Conservation (phyloP, 768 basidiomycete genomes). For the Auriscalpium microsporum region DNA sequence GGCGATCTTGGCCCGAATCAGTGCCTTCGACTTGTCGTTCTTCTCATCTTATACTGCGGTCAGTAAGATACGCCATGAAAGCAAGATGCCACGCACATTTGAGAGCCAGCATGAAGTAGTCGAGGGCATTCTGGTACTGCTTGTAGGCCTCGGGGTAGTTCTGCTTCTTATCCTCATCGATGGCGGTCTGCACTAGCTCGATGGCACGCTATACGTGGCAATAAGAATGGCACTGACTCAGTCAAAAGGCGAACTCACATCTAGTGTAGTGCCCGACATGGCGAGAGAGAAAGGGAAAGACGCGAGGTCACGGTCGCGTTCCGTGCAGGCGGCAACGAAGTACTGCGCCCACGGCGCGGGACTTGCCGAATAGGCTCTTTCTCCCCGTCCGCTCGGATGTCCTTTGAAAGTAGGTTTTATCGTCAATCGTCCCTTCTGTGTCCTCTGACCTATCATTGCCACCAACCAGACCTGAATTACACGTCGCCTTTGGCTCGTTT, state of each 20-base stretch:
- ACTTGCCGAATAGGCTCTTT: too few relatives aligned
- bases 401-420: too few relatives aligned
- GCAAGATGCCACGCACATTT: conserved; percentile 53
- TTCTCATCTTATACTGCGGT: conserved; percentile 57
- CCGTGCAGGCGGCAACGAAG: too few relatives aligned
- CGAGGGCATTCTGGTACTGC: conserved; percentile 88
- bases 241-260: not conserved
- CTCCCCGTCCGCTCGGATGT: too few relatives aligned
- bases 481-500: too few relatives aligned
- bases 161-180: conserved; percentile 86
- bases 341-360: too few relatives aligned
- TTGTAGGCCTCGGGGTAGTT: conserved; percentile 95
- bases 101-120: conserved; percentile 97
- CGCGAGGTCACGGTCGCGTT: not conserved
- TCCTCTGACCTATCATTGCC: too few relatives aligned
- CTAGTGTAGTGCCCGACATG: not conserved
- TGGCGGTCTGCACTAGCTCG: conserved; percentile 86
- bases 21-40: conserved; percentile 83
- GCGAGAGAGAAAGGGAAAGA: not conserved
- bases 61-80: not conserved
- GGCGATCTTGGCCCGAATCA: conserved; percentile 81
- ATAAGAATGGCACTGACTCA: not conserved
- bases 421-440: too few relatives aligned
- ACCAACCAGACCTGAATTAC: too few relatives aligned
- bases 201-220: conserved; percentile 54